Evolutionary conservation across 2,329 filamentous ascomycete genomes (phyloP), one percentile per base, ranked within the genome.

Genomic region (Hypoxylon sp.): DNA sequence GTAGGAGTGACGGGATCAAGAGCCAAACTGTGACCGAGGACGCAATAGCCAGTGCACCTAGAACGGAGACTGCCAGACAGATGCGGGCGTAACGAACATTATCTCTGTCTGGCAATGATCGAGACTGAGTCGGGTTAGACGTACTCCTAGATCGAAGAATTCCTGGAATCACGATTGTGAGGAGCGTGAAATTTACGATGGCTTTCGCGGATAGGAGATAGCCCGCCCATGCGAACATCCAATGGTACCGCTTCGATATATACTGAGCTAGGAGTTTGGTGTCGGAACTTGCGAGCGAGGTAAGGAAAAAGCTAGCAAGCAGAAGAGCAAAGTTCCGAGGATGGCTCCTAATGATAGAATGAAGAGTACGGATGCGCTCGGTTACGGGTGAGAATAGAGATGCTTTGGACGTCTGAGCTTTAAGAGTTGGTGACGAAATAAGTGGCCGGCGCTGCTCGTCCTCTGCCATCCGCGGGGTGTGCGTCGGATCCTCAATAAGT

Each of bases 191-290:
- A 66, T 84, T 84, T 46, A 84, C 77, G 3, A 83, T 70, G 2
- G 82, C 82, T 62, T 84, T 84, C 3, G 71, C 76, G 0, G 82
- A 83, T 7, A 84, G 72, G 2, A 84, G 73, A 54, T 84, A 84
- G 5, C 82, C 82, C 0, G 82, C 80, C 0, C 76, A 76, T 1
- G 80, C 76, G 61, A 84, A 83, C 0, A 74, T 76, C 82, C 82
- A 84, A 19, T 70, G 55, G 41, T 83, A 84, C 0, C 82, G 76
- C 63, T 78, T 82, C 0, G 82, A 84, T 64, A 84, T 83, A 65
- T 84, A 84, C 59, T 83, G 81, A 1, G 81, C 76, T 6, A 84
- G 74, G 0, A 84, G 76, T 59, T 83, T 84, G 15, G 82, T 84
- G 64, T 84, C 82, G 20, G 82, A 81, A 70, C 80, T 83, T 5